These are phyloP conservation scores for Aspergillus novoparasiticus DNA, from an alignment of 2,329 filamentous ascomycete genomes.

Conservation along the genomic window DNA sequence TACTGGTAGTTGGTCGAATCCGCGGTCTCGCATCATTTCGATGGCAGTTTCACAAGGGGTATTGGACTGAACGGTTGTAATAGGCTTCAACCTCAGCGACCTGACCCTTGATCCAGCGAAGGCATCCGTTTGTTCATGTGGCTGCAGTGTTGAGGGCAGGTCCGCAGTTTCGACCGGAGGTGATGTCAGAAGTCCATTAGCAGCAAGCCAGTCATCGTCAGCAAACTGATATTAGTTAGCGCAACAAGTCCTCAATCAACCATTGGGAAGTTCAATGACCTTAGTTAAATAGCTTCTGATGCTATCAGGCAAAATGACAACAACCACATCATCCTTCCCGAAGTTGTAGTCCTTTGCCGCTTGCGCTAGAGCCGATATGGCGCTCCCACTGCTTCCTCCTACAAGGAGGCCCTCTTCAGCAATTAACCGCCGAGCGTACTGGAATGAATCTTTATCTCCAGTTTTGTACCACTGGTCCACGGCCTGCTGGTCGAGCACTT, in stretches of 20 bases:
- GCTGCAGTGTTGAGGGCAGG: slow-evolving; percentile 28
- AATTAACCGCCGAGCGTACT: slow-evolving; percentile 85
- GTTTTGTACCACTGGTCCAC: slow-evolving; percentile 99
- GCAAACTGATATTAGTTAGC: slow-evolving; percentile 64
- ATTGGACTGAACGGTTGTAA: slow-evolving; percentile 76
- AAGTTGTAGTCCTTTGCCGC: slow-evolving; percentile 77
- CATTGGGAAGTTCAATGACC: slow-evolving; percentile 36
- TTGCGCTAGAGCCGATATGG: slow-evolving; percentile 77
- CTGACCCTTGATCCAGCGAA: slow-evolving; percentile 79
- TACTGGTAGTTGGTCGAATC: slow-evolving; percentile 96
- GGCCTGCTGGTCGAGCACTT: slow-evolving; percentile 77
- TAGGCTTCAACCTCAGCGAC: slow-evolving; percentile 85
- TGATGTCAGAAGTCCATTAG: slow-evolving; percentile 82
- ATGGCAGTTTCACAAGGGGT: slow-evolving; percentile 83
- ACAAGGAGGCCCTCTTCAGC: slow-evolving; percentile 92
- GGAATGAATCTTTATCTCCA: slow-evolving; percentile 86
- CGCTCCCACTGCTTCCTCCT: slow-evolving; percentile 90
- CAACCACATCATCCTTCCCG: slow-evolving; percentile 80
- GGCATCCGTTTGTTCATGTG: slow-evolving; percentile 59
- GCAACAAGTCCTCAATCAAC: not conserved
- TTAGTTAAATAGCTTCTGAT: slow-evolving; percentile 97
- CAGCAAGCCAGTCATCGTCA: slow-evolving; percentile 97
- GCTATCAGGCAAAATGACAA: slow-evolving; percentile 91
- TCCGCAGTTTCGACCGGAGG: slow-evolving; percentile 51
- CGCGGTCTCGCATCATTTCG: slow-evolving; percentile 97